These are phyloP conservation scores for Pythium sukuiense DNA, from an alignment of 352 stramenopile genomes.

Conservation along the genomic window DNA sequence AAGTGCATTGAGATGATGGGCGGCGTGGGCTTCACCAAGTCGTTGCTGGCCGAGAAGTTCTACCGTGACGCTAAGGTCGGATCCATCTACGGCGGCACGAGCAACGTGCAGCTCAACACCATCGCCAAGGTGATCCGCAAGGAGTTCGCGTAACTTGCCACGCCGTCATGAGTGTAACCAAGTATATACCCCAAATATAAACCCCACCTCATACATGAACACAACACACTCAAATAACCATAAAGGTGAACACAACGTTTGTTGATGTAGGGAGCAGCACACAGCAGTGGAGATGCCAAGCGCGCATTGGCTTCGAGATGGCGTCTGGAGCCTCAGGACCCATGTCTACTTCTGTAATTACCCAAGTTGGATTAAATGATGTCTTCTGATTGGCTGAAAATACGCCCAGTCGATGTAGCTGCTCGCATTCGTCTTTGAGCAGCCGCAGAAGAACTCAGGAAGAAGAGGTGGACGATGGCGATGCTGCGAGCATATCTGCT, in stretches of 20 bases:
- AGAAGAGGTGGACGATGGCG: not conserved
- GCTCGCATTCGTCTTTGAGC: not conserved
- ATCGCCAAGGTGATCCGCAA: slow-evolving; percentile 86
- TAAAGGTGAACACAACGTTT: no score
- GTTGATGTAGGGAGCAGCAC: no score
- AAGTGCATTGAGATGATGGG: slow-evolving; percentile 97
- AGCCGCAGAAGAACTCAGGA: slow-evolving; percentile 2
- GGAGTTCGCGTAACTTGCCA: not conserved
- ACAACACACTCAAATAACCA: no score
- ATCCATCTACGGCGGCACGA: slow-evolving; percentile 97
- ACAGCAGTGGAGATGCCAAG: no score
- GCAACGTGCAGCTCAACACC: slow-evolving; percentile 96
- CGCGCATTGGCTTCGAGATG: no score
- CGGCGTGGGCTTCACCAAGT: slow-evolving; percentile 95
- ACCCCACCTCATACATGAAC: not conserved
- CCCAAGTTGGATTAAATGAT: not conserved
- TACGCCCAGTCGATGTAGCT: not conserved
- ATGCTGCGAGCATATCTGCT: not conserved
- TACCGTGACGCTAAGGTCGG: slow-evolving; percentile 98
- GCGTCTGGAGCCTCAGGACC: no score
- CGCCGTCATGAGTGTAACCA: not conserved
- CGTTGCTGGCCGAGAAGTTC: slow-evolving; percentile 95
- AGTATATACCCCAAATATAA: slow-evolving; percentile 6
- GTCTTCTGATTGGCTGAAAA: not conserved
- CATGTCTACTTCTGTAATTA: not conserved